Conservation (phyloP, 1,284 basidiomycete species). For the Pulchroboletus neoregius region DNA sequence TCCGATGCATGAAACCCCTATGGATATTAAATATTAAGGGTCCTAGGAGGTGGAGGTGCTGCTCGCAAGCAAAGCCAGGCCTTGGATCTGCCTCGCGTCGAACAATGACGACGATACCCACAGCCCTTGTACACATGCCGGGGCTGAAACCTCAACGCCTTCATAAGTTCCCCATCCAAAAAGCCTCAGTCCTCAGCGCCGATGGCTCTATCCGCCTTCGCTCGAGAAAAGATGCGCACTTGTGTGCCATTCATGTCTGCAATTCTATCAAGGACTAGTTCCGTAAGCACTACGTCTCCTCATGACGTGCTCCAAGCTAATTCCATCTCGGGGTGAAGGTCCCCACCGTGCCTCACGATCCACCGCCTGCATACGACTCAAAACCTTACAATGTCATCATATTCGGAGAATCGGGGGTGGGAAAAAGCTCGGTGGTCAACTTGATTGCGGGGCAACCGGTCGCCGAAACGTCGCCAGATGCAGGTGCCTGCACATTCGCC, state of each 20-base stretch:
- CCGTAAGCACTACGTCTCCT: slow-evolving; percentile 12
- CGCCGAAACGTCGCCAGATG: slow-evolving; percentile 27
- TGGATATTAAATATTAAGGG: slow-evolving; percentile 16
- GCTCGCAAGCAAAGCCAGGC: background rate
- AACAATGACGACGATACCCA: slow-evolving; percentile 13
- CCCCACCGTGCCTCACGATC: background rate
- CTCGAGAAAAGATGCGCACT: slow-evolving; percentile 9
- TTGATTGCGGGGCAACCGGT: slow-evolving; percentile 22
- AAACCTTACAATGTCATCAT: slow-evolving; percentile 23
- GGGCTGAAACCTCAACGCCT: background rate
- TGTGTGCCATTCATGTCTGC: background rate
- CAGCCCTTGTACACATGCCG: slow-evolving; percentile 14
- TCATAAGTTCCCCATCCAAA: background rate
- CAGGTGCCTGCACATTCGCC: slow-evolving; percentile 24
- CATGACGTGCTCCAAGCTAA: slow-evolving; percentile 4
- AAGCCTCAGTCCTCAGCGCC: slow-evolving; percentile 1
- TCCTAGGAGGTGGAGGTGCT: background rate
- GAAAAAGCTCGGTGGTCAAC: slow-evolving; percentile 31
- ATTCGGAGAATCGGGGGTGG: slow-evolving; percentile 28
- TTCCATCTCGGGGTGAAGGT: slow-evolving; percentile 4
- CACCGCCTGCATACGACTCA: slow-evolving; percentile 19
- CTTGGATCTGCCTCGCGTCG: slow-evolving; percentile 9
- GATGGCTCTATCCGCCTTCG: slow-evolving; percentile 9
- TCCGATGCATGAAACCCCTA: slow-evolving; percentile 9
- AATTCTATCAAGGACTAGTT: background rate